Conservation (phyloP, 176 grass and related monocot genomes). For the Rhynchospora breviuscula region DNA sequence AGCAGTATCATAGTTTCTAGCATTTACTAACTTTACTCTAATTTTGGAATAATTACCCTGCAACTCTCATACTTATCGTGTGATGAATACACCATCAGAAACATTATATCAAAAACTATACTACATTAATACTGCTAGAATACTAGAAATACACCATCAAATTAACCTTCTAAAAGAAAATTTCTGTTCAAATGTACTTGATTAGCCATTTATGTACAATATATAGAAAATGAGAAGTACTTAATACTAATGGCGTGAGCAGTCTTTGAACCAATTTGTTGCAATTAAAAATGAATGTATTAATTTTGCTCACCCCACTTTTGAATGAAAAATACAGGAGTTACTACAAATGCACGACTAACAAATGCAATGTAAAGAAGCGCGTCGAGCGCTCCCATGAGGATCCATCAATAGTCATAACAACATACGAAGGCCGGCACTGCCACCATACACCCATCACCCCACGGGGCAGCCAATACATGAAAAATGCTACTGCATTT, state of each 20-base stretch:
- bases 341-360: conserved; percentile 71
- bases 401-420: conserved; percentile 64
- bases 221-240: not conserved
- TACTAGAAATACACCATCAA: not conserved
- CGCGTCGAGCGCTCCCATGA: conserved; percentile 59
- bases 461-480: conserved; percentile 11
- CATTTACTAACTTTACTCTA: not conserved
- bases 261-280: not conserved
- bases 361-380: conserved; percentile 80
- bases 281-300: not conserved
- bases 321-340: conserved; percentile 36
- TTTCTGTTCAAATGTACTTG: not conserved
- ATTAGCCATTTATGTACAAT: not conserved
- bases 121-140: not conserved
- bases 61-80: no score
- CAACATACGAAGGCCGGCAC: conserved; percentile 86
- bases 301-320: not conserved
- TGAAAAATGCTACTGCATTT: conserved; percentile 7
- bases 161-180: not conserved
- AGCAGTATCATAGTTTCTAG: not conserved
- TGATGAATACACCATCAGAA: not conserved
- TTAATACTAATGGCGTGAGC: not conserved
- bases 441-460: conserved; percentile 60
- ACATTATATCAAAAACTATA: not conserved
- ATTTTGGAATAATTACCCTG: not conserved